phyloP scores from a whole-genome alignment of 2,329 filamentous ascomycete species.

The Fonsecaea pedrosoi region DNA sequence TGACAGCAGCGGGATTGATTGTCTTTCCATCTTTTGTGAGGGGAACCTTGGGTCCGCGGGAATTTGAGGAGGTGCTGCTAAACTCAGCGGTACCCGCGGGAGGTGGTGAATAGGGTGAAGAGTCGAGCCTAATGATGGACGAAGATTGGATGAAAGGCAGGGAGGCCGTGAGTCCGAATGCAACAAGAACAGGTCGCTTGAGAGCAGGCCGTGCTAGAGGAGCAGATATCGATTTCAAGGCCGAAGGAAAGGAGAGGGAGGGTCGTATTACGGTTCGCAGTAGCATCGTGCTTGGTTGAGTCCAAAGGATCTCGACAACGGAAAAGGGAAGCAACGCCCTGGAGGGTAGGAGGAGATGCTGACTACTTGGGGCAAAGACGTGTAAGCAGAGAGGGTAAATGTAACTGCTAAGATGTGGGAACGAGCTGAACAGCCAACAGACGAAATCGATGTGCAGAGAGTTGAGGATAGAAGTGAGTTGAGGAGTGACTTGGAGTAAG shows the following conservation, averaged over 20 bases:
- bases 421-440: background rate
- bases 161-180: constrained; percentile 36
- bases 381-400: background rate
- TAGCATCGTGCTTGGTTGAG: constrained; percentile 29
- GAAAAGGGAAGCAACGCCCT: background rate
- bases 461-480: no score
- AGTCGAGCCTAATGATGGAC: constrained; percentile 30
- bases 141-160: constrained; percentile 35
- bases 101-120: constrained; percentile 27
- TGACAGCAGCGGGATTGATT: constrained; percentile 44
- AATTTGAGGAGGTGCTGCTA: constrained; percentile 33
- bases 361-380: background rate
- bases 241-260: constrained; percentile 22
- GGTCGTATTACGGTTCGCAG: constrained; percentile 34
- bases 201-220: constrained; percentile 22
- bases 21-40: constrained; percentile 37
- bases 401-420: background rate
- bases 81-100: constrained; percentile 26
- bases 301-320: background rate
- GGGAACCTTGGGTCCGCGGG: constrained; percentile 36
- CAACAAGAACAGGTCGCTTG: constrained; percentile 32
- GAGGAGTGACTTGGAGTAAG: background rate
- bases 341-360: background rate
- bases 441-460: background rate
- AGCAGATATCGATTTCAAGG: constrained; percentile 20